phyloP scores from a whole-genome alignment of 2,329 filamentous ascomycete genomes.

The Orbilia quercus region DNA sequence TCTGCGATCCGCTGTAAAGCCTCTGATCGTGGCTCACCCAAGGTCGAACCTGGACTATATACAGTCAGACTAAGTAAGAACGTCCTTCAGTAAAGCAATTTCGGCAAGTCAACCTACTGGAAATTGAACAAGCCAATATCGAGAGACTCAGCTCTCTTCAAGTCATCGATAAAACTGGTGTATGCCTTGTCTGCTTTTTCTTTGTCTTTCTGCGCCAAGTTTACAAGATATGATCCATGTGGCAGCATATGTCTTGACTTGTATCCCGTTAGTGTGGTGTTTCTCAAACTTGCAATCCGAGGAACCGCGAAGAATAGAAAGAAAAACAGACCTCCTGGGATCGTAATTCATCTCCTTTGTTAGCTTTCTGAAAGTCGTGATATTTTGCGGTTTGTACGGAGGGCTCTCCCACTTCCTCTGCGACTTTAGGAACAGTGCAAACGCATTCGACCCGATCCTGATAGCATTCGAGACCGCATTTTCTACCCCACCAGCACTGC shows the following conservation, averaged over 20 bases:
- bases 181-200: slow-evolving; percentile 88
- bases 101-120: slow-evolving; percentile 67
- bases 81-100: not conserved
- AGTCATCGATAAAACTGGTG: slow-evolving; percentile 84
- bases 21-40: slow-evolving; percentile 73
- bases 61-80: not conserved
- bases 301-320: not conserved
- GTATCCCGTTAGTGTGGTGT: slow-evolving; percentile 38
- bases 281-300: not conserved
- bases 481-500: slow-evolving; percentile 87
- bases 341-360: slow-evolving; percentile 79
- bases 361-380: slow-evolving; percentile 75
- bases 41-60: slow-evolving; percentile 78
- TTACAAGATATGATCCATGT: slow-evolving; percentile 96
- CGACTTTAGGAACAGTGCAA: slow-evolving; percentile 94
- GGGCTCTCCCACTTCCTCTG: slow-evolving; percentile 95
- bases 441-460: slow-evolving; percentile 88
- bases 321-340: slow-evolving; percentile 67
- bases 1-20: slow-evolving; percentile 82
- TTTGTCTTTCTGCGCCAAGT: slow-evolving; percentile 85
- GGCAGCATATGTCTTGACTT: slow-evolving; percentile 76
- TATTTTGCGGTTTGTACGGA: slow-evolving; percentile 75
- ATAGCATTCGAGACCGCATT: slow-evolving; percentile 83
- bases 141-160: slow-evolving; percentile 83
- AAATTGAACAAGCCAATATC: slow-evolving; percentile 97